Percentiles rank a stretch among this genome's conserved stretches.
These are phyloP conservation scores for Saccharomycopsis sp. DNA, from an alignment of 805 yeast species.

Conservation along the genomic window DNA sequence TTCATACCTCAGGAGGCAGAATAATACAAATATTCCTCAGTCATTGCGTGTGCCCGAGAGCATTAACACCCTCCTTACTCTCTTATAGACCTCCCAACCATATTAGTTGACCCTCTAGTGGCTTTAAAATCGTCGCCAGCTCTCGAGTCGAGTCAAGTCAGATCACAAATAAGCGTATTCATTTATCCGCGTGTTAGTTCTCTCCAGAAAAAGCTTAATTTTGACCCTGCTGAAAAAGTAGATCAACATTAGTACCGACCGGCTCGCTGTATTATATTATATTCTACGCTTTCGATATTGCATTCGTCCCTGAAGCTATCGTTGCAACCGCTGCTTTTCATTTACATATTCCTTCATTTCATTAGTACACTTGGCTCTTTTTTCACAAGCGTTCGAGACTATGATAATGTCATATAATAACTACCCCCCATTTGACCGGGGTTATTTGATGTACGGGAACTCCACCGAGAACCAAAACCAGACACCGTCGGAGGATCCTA, in stretches of 20 bases:
- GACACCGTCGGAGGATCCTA: neutral
- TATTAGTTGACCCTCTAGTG: too few species aligned
- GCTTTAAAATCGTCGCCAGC: neutral
- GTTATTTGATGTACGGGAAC: neutral
- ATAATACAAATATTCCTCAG: neutral
- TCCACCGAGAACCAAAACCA: neutral
- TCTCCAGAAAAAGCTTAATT: neutral
- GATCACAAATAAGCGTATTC: neutral
- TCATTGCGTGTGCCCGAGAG: neutral
- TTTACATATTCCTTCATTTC: neutral
- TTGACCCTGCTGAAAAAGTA: neutral
- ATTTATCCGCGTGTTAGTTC: neutral
- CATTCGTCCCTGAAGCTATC: neutral
- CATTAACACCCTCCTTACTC: neutral
- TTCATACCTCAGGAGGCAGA: neutral
- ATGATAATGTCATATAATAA: slow-evolving; percentile 3
- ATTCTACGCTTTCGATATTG: neutral
- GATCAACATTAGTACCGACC: neutral
- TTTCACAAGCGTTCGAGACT: neutral
- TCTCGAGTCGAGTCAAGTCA: neutral
- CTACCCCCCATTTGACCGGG: slow-evolving; percentile 1
- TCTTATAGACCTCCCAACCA: too few species aligned
- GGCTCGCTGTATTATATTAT: neutral
- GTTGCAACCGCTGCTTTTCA: neutral
- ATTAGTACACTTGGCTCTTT: neutral